Evolutionary conservation across 176 grass and related monocot species (phyloP).

Genomic region (Oryza punctata): DNA sequence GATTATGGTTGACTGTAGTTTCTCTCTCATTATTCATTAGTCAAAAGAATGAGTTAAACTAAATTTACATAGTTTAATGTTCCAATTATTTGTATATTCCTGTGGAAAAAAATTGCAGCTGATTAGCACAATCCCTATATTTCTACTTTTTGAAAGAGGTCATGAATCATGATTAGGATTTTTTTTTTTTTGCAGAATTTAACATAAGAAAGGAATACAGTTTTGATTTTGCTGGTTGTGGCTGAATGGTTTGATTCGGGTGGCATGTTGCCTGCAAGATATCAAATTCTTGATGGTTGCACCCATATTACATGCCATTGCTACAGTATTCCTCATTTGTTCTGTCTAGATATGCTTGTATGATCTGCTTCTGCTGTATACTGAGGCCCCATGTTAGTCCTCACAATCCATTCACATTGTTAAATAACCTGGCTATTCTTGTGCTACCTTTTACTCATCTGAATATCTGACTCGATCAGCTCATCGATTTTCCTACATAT

Average conservation of each 20-base stretch:
- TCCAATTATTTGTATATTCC: conserved; percentile 10
- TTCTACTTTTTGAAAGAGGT: neutral
- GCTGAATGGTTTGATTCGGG: neutral
- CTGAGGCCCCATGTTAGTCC: neutral
- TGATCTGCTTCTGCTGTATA: conserved; percentile 1
- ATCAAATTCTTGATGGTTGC: conserved; percentile 1
- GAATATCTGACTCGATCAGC: neutral
- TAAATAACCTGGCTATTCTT: neutral
- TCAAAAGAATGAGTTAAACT: neutral
- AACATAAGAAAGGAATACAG: neutral
- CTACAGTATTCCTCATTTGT: neutral
- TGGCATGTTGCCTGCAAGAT: neutral
- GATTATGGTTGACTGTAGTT: neutral
- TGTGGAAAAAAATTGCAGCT: neutral
- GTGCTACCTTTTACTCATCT: neutral
- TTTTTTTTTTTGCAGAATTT: neutral
- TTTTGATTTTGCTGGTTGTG: neutral
- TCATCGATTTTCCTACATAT: neutral
- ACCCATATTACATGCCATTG: neutral
- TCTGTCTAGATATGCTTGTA: neutral
- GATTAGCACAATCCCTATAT: neutral
- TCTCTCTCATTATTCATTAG: neutral
- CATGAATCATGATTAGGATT: neutral
- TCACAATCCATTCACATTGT: neutral
- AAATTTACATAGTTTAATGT: neutral